Evolutionary conservation across 352 stramenopile species (phyloP).

Genomic region (Blastocystis sp.): DNA sequence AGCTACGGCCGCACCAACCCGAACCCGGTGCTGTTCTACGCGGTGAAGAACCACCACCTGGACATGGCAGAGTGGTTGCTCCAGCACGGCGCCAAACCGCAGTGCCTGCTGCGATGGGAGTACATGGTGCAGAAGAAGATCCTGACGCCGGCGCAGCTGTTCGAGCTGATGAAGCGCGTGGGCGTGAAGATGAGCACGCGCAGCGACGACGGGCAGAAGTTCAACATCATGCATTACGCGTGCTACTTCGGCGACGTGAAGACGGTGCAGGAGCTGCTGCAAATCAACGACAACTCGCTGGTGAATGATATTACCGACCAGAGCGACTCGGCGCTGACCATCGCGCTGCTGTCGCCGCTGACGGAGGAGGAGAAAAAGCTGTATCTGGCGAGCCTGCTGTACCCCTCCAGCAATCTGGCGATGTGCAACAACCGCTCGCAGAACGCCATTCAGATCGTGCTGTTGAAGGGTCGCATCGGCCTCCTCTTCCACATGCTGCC

Average conservation of each 20-base stretch:
- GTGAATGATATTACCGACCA: slow-evolving; percentile 35
- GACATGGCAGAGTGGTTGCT: slow-evolving; percentile 31
- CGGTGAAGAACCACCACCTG: background rate
- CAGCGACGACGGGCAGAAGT: slow-evolving; percentile 51
- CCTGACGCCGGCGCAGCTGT: slow-evolving; percentile 20
- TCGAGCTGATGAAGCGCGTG: background rate
- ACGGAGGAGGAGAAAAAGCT: slow-evolving; percentile 12
- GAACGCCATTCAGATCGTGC: slow-evolving; percentile 37
- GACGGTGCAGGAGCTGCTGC: background rate
- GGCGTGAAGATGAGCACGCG: background rate
- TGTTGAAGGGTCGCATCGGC: slow-evolving; percentile 48
- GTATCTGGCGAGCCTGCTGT: background rate
- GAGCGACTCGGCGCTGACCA: slow-evolving; percentile 54
- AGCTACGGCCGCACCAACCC: slow-evolving; percentile 23
- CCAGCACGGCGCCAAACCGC: slow-evolving; percentile 19
- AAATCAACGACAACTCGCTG: background rate
- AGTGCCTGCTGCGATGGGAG: slow-evolving; percentile 64
- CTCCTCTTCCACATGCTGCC: slow-evolving; percentile 58
- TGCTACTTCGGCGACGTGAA: slow-evolving; percentile 29
- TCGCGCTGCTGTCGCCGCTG: slow-evolving; percentile 35
- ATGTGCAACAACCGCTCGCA: slow-evolving; percentile 64
- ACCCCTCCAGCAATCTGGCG: slow-evolving; percentile 19
- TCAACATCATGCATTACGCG: slow-evolving; percentile 53
- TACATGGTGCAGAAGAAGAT: slow-evolving; percentile 27
- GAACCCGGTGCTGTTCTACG: slow-evolving; percentile 10